Evolutionary conservation across 306 rosid genomes (phyloP), one percentile per base, ranked within the genome.

Genomic region (Senna siamea): DNA sequence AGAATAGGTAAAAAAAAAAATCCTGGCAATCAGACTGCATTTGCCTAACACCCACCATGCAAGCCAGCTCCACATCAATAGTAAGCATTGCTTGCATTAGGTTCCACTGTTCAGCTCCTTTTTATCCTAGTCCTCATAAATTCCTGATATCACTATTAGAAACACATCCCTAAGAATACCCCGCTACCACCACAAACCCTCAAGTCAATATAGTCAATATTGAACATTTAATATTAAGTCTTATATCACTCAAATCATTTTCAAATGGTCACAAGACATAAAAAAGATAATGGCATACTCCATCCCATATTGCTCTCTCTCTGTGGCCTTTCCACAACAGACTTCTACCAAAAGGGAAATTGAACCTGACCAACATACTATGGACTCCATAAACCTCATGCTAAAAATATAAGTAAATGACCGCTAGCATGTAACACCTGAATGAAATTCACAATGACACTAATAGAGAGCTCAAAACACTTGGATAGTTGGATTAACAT

Each of bases 41-140:
- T 47, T 19, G 34, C 73, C 73, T 52, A 77, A 55, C 59, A 44
- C 72, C 71, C 35, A 57, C 66, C 60, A 73, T 40, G 66, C 56
- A 69, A 69, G 12, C 17, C 20, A 62, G 60, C 70, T 69, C 56
- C 38, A 55, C 26, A 57, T 48, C 58, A 68, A 51, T 28, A 15
- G 17, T 56, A 26, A 18, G 68, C 23, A 38, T 40, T 23, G 64
- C 62, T 57, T 66, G 47, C 30, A 58, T 34, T 59, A 51, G 22
- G 34, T 60, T 75, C 35, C 32, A 72, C 79, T 13, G 66, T 41
- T 48, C 37, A 52, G 47, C 60, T 70, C 76, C 77, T 32, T 53
- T 20, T 40, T 67, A 58, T 13, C 63, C 50, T 37, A 66, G 22
- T 77, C 50, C 66, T 52, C 14, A 32, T 23, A 53, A 32, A 53